These are phyloP conservation scores for Helotiales sp. DNA, from an alignment of 2,329 filamentous ascomycete species.

Conservation along the genomic window DNA sequence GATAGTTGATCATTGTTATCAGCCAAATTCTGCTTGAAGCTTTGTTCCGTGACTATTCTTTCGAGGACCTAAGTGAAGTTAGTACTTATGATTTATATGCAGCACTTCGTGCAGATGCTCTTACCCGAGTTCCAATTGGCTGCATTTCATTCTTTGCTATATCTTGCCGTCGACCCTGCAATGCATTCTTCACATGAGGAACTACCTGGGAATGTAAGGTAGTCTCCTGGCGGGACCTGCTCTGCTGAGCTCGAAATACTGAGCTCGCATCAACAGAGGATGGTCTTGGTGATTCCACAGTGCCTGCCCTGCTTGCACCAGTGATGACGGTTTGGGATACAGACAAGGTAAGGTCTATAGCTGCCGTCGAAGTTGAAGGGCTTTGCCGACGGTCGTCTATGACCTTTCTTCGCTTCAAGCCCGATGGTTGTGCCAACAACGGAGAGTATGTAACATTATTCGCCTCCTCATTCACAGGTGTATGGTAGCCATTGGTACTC, in stretches of 20 bases:
- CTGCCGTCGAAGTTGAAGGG: neutral
- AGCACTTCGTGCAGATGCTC: neutral
- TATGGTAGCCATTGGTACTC: neutral
- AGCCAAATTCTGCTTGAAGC: neutral
- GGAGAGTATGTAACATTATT: neutral
- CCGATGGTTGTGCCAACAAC: neutral
- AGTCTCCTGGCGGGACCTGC: too few relatives aligned
- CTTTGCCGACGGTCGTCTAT: neutral
- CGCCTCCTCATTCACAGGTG: neutral
- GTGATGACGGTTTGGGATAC: neutral
- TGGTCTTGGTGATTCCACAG: neutral
- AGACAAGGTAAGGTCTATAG: neutral
- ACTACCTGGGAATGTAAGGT: neutral
- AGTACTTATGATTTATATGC: neutral
- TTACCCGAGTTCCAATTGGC: neutral
- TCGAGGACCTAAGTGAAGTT: neutral
- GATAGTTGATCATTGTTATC: neutral
- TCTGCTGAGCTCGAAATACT: neutral
- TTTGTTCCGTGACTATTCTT: neutral
- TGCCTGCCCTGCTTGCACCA: neutral
- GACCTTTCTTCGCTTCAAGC: neutral
- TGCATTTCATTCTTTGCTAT: neutral
- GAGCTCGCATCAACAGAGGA: neutral
- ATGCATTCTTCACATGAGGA: neutral
- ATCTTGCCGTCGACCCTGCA: neutral